phyloP scores from a whole-genome alignment of 2,329 filamentous ascomycete genomes.

The Dendryphion nanum region DNA sequence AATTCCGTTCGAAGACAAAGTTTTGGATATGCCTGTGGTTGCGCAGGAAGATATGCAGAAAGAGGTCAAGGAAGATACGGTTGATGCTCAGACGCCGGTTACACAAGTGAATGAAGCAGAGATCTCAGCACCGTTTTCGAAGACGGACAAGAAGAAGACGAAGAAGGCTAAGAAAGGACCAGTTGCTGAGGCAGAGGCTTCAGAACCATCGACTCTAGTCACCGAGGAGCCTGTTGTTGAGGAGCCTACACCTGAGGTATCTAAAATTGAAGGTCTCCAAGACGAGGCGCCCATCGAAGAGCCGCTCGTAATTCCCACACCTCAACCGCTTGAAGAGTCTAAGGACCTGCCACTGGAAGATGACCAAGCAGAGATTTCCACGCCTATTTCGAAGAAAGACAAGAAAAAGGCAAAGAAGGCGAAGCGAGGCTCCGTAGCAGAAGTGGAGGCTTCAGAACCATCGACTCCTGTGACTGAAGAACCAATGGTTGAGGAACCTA shows the following conservation, averaged over 20 bases:
- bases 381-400: slow-evolving; percentile 41
- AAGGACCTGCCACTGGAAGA: not conserved
- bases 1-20: too few relatives aligned
- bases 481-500: slow-evolving; percentile 7
- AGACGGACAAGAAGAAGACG: slow-evolving; percentile 21
- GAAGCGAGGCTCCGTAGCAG: slow-evolving; percentile 9
- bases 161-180: slow-evolving; percentile 16
- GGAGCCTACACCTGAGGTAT: too few relatives aligned
- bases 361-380: slow-evolving; percentile 1
- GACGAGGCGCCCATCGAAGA: not conserved
- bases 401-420: slow-evolving; percentile 43
- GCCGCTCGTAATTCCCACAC: not conserved
- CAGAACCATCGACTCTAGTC: not conserved
- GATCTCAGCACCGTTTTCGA: slow-evolving; percentile 8
- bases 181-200: not conserved
- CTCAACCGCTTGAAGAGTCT: not conserved
- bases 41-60: too few relatives aligned
- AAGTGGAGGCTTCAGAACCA: not conserved
- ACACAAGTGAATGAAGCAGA: too few relatives aligned
- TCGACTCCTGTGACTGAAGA: not conserved
- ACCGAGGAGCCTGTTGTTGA: not conserved
- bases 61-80: too few relatives aligned
- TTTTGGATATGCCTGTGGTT: too few relatives aligned
- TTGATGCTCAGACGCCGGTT: too few relatives aligned
- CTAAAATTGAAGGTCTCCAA: too few relatives aligned